Conservation (phyloP, 2,329 filamentous ascomycete genomes). For the Xylaria sp. region DNA sequence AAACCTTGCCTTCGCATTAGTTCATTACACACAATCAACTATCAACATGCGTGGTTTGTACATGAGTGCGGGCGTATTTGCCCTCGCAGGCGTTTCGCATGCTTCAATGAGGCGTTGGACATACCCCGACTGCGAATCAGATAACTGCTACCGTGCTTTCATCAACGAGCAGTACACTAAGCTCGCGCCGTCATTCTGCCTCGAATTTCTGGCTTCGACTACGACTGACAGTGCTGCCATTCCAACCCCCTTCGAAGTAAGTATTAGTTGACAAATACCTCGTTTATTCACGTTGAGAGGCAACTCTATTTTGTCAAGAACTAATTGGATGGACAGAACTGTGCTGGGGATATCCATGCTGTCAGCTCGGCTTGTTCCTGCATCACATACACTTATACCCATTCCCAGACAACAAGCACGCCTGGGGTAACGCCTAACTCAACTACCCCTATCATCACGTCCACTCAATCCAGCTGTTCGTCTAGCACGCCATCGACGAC, state of each 20-base stretch:
- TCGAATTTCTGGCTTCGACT: constrained; percentile 34
- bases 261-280: background rate
- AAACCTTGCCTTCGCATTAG: constrained; percentile 30
- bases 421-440: constrained; percentile 21
- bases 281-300: background rate
- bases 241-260: constrained; percentile 34
- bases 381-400: constrained; percentile 33
- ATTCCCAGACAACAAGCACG: constrained; percentile 25
- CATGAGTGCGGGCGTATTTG: constrained; percentile 38
- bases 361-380: constrained; percentile 37
- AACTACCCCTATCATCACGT: constrained; percentile 19
- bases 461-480: constrained; percentile 1
- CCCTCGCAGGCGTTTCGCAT: constrained; percentile 38
- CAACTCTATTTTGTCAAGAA: background rate
- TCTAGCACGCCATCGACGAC: constrained; percentile 19
- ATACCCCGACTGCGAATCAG: constrained; percentile 27
- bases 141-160: constrained; percentile 34
- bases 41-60: constrained; percentile 39
- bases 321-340: constrained; percentile 29
- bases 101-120: constrained; percentile 34
- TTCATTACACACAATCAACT: constrained; percentile 13
- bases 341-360: constrained; percentile 23
- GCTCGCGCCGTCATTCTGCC: constrained; percentile 31
- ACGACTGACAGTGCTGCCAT: constrained; percentile 33
- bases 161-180: constrained; percentile 22